Evolutionary conservation across 2,329 filamentous ascomycete genomes (phyloP).

Genomic region (Beauveria australis): DNA sequence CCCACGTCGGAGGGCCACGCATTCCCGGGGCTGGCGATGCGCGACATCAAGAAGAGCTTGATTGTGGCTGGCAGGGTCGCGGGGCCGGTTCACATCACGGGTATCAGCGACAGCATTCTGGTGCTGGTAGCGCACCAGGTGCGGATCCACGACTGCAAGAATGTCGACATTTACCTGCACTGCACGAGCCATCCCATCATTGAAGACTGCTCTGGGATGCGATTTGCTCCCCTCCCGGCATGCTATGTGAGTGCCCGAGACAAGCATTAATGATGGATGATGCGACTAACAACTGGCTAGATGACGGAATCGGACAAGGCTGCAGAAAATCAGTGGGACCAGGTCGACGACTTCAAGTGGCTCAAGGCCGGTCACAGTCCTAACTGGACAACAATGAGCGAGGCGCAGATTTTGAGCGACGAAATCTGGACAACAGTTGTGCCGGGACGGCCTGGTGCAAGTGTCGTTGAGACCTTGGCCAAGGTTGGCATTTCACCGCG

Average conservation of each 20-base stretch:
- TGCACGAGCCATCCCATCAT: slow-evolving; percentile 85
- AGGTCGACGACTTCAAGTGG: slow-evolving; percentile 98
- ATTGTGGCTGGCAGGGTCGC: slow-evolving; percentile 70
- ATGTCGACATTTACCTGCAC: slow-evolving; percentile 77
- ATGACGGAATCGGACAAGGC: slow-evolving; percentile 22
- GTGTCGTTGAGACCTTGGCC: slow-evolving; percentile 57
- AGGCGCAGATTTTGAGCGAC: slow-evolving; percentile 49
- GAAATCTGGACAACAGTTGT: slow-evolving; percentile 63
- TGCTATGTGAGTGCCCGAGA: slow-evolving; percentile 50
- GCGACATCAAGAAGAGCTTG: slow-evolving; percentile 60
- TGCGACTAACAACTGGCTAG: slow-evolving; percentile 13
- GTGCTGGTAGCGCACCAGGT: slow-evolving; percentile 81
- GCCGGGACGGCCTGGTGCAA: slow-evolving; percentile 52
- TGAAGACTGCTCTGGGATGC: slow-evolving; percentile 71
- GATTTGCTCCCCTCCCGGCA: slow-evolving; percentile 68
- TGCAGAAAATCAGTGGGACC: slow-evolving; percentile 66
- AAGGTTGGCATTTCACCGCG: slow-evolving; percentile 33
- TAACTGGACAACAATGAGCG: slow-evolving; percentile 69
- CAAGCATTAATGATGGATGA: neutral
- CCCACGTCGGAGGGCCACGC: slow-evolving; percentile 48
- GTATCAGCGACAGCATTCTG: slow-evolving; percentile 61
- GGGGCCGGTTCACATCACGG: slow-evolving; percentile 78
- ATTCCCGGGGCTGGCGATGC: slow-evolving; percentile 62
- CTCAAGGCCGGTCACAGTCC: slow-evolving; percentile 78
- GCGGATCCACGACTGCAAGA: slow-evolving; percentile 77